Evolutionary conservation across 225 moss, liverwort and hornwort genomes (phyloP), one percentile per base, ranked within the genome.

Genomic region (Pseudisothecium myosuroides): DNA sequence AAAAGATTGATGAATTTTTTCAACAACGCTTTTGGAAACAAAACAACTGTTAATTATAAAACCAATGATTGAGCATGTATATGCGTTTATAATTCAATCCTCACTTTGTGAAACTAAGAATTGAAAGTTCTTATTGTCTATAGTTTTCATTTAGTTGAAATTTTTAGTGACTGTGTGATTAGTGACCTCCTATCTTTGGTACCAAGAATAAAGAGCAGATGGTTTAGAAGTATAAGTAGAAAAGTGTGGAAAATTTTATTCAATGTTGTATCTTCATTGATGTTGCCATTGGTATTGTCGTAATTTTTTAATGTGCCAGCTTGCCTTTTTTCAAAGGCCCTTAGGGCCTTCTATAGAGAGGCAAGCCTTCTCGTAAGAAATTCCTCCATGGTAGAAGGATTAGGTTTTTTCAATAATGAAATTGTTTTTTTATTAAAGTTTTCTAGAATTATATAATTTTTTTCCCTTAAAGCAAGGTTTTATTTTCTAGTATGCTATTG

Each of bases 261-360:
- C 0, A 0, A n/a, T n/a, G 21, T 20, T 66, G 17, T 3, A 36
- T 19, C 7, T 5, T 63, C 2, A 0, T 64, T 36, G 5, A 34
- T 19, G 3, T 37, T 66, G 29, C 6, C 22, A 18, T 17, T 11
- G 20, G 2, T 36, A 0, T 68, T n/a, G 4, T 22, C 0, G 4
- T 39, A n/a, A 68, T 23, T n/a, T 4, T 39, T 68, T 39, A 12
- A 37, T 37, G 4, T 37, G 21, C 6, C 1, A 22, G 0, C 4
- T 22, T 12, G 4, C 18, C 22, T n/a, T 4, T n/a, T 1, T n/a
- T 22, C 17, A n/a, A 68, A 7, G 5, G 4, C 34, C n/a, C n/a
- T n/a, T n/a, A n/a, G 22, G 7, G 7, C 22, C 5, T n/a, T 39
- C n/a, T 39, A 12, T 0, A 7, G 0, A 68, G 4, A 4, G 7